Evolutionary conservation across 2,329 filamentous ascomycete genomes (phyloP).

Genomic region (Venturia aucupariae): DNA sequence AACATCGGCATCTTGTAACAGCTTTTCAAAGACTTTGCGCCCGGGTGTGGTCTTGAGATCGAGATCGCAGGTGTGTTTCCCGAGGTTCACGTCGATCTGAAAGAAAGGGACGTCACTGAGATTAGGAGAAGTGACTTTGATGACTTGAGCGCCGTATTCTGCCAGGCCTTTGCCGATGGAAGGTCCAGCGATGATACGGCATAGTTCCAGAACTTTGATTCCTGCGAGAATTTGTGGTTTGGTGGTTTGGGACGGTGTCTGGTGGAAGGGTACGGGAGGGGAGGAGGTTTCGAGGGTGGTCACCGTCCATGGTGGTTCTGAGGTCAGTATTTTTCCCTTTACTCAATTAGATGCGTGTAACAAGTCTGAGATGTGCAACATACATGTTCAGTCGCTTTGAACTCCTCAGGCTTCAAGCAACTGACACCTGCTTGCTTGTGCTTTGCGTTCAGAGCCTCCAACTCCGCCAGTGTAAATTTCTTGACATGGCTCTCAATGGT

Average conservation of each 20-base stretch:
- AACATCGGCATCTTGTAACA: constrained; percentile 55
- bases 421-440: constrained; percentile 35
- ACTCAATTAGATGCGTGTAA: background rate
- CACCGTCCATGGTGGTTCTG: constrained; percentile 39
- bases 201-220: constrained; percentile 65
- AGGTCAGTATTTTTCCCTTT: constrained; percentile 32
- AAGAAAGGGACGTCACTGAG: constrained; percentile 65
- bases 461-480: constrained; percentile 29
- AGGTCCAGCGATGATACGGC: constrained; percentile 68
- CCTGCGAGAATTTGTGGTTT: constrained; percentile 41
- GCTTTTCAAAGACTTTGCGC: constrained; percentile 45
- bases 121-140: constrained; percentile 59
- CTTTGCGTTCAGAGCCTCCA: constrained; percentile 33
- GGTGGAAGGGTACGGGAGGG: constrained; percentile 39
- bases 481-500: constrained; percentile 35
- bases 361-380: constrained; percentile 16
- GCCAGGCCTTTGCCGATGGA: constrained; percentile 60
- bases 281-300: constrained; percentile 42
- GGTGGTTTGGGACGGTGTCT: constrained; percentile 26
- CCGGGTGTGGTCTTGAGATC: constrained; percentile 51
- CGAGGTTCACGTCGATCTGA: constrained; percentile 63
- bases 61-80: constrained; percentile 57
- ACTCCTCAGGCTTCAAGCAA: constrained; percentile 33
- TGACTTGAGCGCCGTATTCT: constrained; percentile 66
- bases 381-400: constrained; percentile 31